These are phyloP conservation scores for Buddleja alternifolia DNA, from an alignment of 257 asterid species.

Conservation along the genomic window DNA sequence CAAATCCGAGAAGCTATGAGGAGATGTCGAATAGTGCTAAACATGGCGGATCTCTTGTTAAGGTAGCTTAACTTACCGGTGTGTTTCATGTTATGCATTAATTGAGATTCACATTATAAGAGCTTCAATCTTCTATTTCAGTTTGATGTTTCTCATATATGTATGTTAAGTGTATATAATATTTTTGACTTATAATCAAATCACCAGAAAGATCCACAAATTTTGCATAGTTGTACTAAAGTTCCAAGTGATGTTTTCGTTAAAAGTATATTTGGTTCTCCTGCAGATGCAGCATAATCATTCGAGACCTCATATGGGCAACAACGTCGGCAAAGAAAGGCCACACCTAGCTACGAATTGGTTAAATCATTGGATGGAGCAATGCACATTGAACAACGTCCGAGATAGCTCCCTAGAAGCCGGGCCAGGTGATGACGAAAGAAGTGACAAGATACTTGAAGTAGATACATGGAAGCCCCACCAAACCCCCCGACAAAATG, in stretches of 20 bases:
- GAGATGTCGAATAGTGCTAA: conserved; percentile 34
- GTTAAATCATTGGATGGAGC: no score
- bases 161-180: no score
- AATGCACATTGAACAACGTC: not conserved
- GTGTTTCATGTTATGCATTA: not conserved
- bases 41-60: conserved; percentile 42
- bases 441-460: conserved; percentile 82
- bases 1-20: conserved; percentile 39
- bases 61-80: conserved; percentile 39
- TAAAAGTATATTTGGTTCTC: no score
- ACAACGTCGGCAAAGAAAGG: no score
- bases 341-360: no score
- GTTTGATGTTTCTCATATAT: not conserved
- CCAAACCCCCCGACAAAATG: conserved; percentile 38
- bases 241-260: no score
- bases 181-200: no score
- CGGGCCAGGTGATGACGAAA: conserved; percentile 52
- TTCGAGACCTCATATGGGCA: no score
- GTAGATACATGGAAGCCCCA: conserved; percentile 87
- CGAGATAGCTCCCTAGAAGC: conserved; percentile 11
- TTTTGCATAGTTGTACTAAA: no score
- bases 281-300: no score
- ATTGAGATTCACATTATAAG: not conserved
- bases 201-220: no score
- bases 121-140: no score